A percentile compares a stretch with the other conserved stretches of the same genome.
Conservation (phyloP, 805 yeast species). For the Nakazawaea ishiwadae region DNA sequence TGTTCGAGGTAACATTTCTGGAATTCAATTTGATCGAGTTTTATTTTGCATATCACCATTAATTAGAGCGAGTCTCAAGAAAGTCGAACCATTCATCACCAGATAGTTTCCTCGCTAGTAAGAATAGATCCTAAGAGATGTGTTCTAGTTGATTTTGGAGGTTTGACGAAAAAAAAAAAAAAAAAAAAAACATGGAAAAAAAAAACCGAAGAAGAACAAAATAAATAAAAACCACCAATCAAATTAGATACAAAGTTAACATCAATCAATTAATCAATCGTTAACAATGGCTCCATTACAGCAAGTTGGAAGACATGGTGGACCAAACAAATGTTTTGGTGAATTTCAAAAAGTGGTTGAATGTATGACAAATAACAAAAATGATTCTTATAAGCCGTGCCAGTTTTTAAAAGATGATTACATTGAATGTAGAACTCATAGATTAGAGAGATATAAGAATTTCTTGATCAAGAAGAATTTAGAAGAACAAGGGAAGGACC, state of each 20-base stretch:
- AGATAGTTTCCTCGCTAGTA: too few species aligned
- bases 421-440: constrained; percentile 33
- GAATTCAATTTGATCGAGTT: too few species aligned
- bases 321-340: constrained; percentile 33
- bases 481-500: constrained; percentile 21
- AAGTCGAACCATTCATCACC: too few species aligned
- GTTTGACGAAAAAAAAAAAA: too few species aligned
- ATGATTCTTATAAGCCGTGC: constrained; percentile 26
- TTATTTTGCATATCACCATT: too few species aligned
- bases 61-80: too few species aligned
- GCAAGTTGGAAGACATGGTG: constrained; percentile 24
- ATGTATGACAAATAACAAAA: constrained; percentile 31
- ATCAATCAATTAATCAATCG: background rate
- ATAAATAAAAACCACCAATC: background rate
- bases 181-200: too few species aligned
- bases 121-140: too few species aligned
- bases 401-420: constrained; percentile 27
- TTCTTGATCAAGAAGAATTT: constrained; percentile 28
- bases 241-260: too few species aligned
- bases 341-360: constrained; percentile 33
- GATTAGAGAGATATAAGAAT: constrained; percentile 30
- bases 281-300: constrained; percentile 17
- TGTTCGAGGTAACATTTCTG: too few species aligned
- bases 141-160: too few species aligned
- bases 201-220: background rate